Evolutionary conservation across 2,329 filamentous ascomycete species (phyloP), one percentile per base, ranked within the genome.

Genomic region (Stemphylium lycopersici): DNA sequence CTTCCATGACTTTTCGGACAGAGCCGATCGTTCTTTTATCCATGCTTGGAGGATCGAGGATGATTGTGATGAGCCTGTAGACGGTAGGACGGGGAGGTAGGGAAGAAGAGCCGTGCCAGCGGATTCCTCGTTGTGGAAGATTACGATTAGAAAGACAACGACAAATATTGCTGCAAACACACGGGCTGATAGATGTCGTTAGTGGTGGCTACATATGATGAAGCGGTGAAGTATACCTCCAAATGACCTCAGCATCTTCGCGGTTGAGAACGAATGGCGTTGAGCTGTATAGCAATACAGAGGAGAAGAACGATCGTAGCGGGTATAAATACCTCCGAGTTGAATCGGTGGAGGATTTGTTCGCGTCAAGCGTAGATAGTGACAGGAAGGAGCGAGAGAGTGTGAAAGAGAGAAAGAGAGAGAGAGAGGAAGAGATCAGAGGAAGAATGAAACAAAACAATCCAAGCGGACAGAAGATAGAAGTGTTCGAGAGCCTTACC

Each of bases 1-100:
- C 46, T 65, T 43, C 70, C 70, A 72, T 3, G 68, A 59, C 33
- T 64, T 63, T 31, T 72, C 70, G 1, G 70, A 72, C 5, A 71
- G 66, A 6, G 55, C 55, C 42, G 70, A 68, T 20, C 69, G 67
- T 18, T 72, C 66, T 53, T 59, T 63, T 7, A 71, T 56, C 55
- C 63, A 67, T 63, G 62, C 56, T 58, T 56, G 50, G 32, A 62
- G 65, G 15, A 60, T 52, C 13, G 59, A 56, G 18, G 64, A 56
- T 6, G 55, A 52, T 46, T 59, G 55, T 6, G 59, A 58, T 12
- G 59, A 41, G 13, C 38, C 32, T 22, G 44, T 36, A 18, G 57
- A 59, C 6, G 63, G 57, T 6, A 66, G 58, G 12, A 57, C 56
- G 4, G 67, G 67, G 2, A 70, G 56, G 29, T 67, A 68, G 12